Percentiles rank a stretch among this genome's conserved stretches.
Evolutionary conservation across 495 filamentous ascomycete species (phyloP).

Genomic region (Bryoglossum gracile): DNA sequence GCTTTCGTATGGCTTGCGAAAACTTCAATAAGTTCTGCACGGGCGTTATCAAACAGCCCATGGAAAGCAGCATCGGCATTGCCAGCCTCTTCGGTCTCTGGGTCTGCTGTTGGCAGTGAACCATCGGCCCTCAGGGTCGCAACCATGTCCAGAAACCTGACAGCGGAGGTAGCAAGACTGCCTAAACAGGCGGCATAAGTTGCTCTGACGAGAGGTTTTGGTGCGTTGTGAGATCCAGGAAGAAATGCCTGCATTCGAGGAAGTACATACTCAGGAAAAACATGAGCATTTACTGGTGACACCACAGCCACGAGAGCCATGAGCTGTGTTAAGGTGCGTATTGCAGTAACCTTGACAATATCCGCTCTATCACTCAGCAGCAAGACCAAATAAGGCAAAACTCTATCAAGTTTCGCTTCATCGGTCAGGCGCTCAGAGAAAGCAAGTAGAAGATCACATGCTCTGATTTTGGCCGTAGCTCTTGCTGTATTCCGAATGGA

Average conservation of each 20-base stretch:
- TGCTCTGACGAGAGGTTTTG: conserved; percentile 66
- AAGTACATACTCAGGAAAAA: conserved; percentile 93
- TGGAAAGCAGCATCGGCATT: conserved; percentile 57
- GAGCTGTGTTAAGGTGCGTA: conserved; percentile 80
- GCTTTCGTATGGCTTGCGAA: conserved; percentile 86
- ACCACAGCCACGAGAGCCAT: conserved; percentile 79
- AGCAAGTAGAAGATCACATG: conserved; percentile 87
- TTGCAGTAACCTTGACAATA: conserved; percentile 73
- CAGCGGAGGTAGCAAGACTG: conserved; percentile 81
- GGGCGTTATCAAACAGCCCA: conserved; percentile 75
- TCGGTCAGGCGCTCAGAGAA: conserved; percentile 90
- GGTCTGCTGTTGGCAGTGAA: conserved; percentile 67
- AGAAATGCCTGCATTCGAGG: conserved; percentile 71
- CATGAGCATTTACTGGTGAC: conserved; percentile 89
- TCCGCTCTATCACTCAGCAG: conserved; percentile 75
- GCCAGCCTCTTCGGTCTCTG: conserved; percentile 68
- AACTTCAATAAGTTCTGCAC: conserved; percentile 63
- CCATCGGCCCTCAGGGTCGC: conserved; percentile 81
- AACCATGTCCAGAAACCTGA: conserved; percentile 81
- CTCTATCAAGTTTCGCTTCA: conserved; percentile 92
- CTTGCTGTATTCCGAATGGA: conserved; percentile 84
- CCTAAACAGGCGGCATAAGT: conserved; percentile 92
- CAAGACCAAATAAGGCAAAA: conserved; percentile 81
- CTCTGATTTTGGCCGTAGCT: conserved; percentile 77
- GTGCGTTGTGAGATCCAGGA: conserved; percentile 42